Conservation (phyloP, 1,284 basidiomycete species). For the Ustilago tritici region DNA sequence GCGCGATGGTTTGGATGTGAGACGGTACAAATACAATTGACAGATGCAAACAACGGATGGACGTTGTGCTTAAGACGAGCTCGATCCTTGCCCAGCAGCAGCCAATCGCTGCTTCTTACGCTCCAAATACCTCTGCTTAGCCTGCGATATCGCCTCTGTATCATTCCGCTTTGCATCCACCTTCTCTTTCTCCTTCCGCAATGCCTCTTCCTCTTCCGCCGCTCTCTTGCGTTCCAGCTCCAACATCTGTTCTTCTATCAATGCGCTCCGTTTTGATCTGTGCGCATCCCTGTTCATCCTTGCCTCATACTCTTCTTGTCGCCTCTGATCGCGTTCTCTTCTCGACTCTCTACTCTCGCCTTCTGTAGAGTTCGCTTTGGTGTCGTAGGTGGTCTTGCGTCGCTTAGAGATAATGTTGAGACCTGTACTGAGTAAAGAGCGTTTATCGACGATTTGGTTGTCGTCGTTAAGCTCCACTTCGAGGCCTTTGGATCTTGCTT, state of each 20-base stretch:
- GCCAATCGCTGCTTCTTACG: slow-evolving; percentile 58
- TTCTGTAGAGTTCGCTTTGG: not conserved
- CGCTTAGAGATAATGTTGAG: slow-evolving; percentile 78
- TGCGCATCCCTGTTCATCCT: slow-evolving; percentile 52
- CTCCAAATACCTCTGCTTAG: slow-evolving; percentile 69
- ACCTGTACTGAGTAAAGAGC: slow-evolving; percentile 88
- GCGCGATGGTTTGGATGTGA: not conserved
- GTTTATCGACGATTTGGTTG: slow-evolving; percentile 95
- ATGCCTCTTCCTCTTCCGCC: slow-evolving; percentile 36
- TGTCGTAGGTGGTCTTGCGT: slow-evolving; percentile 10
- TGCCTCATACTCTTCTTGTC: slow-evolving; percentile 45
- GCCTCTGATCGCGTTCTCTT: slow-evolving; percentile 32
- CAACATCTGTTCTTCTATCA: slow-evolving; percentile 61
- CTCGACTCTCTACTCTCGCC: slow-evolving; percentile 16
- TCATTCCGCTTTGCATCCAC: slow-evolving; percentile 49
- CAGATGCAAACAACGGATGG: not conserved
- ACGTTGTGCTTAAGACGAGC: not conserved
- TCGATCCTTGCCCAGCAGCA: slow-evolving; percentile 9
- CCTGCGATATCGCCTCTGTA: slow-evolving; percentile 39
- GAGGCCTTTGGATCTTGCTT: slow-evolving; percentile 79
- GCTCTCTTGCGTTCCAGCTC: slow-evolving; percentile 48
- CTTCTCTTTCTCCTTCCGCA: slow-evolving; percentile 25
- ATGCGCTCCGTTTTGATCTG: slow-evolving; percentile 44
- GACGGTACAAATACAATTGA: slow-evolving; percentile 12
- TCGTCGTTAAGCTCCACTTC: slow-evolving; percentile 97